phyloP scores from a whole-genome alignment of 2,329 filamentous ascomycete species.

The Talaromyces albobiverticillius region DNA sequence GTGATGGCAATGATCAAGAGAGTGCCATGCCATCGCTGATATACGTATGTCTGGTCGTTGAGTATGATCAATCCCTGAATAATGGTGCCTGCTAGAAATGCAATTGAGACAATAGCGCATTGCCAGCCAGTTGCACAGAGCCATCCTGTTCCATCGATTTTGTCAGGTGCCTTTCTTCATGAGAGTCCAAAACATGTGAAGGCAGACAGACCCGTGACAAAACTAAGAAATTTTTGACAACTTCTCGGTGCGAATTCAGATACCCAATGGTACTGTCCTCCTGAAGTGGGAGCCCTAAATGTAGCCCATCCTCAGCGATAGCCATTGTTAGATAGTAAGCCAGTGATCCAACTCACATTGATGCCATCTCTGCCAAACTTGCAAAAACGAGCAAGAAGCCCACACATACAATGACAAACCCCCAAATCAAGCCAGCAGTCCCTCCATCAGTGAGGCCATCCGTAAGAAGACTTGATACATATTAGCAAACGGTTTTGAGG shows the following conservation, averaged over 20 bases:
- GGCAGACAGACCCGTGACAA: conserved; percentile 45
- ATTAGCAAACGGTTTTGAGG: background rate
- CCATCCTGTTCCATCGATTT: conserved; percentile 39
- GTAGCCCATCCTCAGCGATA: no score
- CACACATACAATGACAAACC: conserved; percentile 29
- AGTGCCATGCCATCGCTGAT: conserved; percentile 45
- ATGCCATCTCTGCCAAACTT: conserved; percentile 42
- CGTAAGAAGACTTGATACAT: no score
- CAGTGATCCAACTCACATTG: no score
- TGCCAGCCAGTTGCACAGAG: conserved; percentile 46
- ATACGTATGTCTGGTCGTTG: conserved; percentile 38
- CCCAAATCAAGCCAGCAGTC: conserved; percentile 37
- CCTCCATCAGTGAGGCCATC: conserved; percentile 35
- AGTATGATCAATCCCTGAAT: conserved; percentile 48
- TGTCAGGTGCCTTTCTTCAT: no score
- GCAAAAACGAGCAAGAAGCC: conserved; percentile 36
- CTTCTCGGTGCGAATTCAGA: conserved; percentile 43
- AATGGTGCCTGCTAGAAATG: conserved; percentile 43
- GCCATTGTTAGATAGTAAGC: no score
- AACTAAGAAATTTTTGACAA: conserved; percentile 44
- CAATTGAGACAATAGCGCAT: conserved; percentile 42
- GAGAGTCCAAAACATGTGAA: no score
- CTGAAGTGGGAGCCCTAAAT: conserved; percentile 39
- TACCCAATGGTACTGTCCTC: conserved; percentile 42
- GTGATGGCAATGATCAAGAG: conserved; percentile 42